A percentile compares a stretch with the other conserved stretches of the same genome.
Conservation (phyloP, 495 filamentous ascomycete species). For the Talaromyces liani region DNA sequence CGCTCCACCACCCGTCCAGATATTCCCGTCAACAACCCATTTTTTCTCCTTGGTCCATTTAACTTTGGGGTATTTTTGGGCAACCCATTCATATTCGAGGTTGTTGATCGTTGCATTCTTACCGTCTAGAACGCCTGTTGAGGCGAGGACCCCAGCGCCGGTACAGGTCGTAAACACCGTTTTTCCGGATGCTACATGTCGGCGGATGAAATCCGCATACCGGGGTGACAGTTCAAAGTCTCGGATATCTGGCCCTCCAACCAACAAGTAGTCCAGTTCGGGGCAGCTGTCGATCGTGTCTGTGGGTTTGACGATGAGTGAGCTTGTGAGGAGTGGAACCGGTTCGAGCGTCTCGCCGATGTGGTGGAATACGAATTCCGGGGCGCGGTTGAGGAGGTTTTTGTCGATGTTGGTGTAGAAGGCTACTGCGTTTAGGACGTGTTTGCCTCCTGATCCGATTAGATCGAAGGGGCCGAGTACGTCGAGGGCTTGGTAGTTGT, state of each 20-base stretch:
- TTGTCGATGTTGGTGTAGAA: not conserved
- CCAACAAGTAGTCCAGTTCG: not conserved
- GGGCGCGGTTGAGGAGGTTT: not conserved
- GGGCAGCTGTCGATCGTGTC: not conserved
- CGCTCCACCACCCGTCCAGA: conserved; percentile 29
- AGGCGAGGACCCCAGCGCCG: conserved; percentile 11
- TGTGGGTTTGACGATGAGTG: not conserved
- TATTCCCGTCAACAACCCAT: conserved; percentile 27
- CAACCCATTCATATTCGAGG: not conserved
- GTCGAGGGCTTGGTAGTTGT: not conserved
- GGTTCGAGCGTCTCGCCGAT: not conserved
- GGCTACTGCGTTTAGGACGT: not conserved
- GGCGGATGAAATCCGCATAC: not conserved
- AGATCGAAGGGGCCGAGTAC: not conserved
- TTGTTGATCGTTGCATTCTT: conserved; percentile 11
- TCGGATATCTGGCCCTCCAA: not conserved
- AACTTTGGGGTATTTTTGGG: not conserved
- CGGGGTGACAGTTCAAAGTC: not conserved
- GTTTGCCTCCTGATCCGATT: not conserved
- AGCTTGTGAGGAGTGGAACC: not conserved
- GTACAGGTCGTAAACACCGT: not conserved
- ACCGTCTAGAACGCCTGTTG: conserved; percentile 13
- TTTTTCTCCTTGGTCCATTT: conserved; percentile 9
- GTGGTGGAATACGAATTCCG: not conserved
- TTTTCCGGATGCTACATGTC: not conserved